phyloP scores from a whole-genome alignment of 2,329 filamentous ascomycete genomes.

The Colletotrichum lupini region DNA sequence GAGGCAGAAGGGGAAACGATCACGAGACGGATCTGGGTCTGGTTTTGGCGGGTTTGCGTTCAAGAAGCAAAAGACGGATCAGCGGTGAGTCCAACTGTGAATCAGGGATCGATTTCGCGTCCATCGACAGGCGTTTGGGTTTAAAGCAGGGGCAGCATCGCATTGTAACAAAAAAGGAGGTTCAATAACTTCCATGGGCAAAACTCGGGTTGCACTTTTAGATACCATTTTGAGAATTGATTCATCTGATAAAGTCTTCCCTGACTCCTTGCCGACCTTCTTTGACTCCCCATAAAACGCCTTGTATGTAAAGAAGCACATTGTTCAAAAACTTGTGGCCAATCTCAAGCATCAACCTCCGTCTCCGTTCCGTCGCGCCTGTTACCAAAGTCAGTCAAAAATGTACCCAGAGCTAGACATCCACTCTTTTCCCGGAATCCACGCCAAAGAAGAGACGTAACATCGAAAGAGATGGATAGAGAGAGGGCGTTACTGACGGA shows the following conservation, averaged over 20 bases:
- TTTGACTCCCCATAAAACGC: conserved; percentile 41
- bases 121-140: conserved; percentile 21
- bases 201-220: conserved; percentile 31
- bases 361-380: conserved; percentile 68
- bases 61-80: conserved; percentile 62
- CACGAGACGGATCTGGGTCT: conserved; percentile 52
- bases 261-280: conserved; percentile 23
- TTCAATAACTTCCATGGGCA: neutral
- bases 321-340: neutral
- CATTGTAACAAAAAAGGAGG: neutral
- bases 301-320: conserved; percentile 36
- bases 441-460: neutral
- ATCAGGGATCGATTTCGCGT: neutral
- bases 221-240: conserved; percentile 43
- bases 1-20: conserved; percentile 76
- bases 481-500: conserved; percentile 61
- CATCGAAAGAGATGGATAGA: neutral
- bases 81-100: neutral
- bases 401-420: too few relatives aligned
- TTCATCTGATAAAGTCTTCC: conserved; percentile 25
- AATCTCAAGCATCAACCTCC: conserved; percentile 55
- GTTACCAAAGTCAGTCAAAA: conserved; percentile 28
- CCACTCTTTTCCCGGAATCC: neutral
- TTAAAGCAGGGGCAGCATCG: neutral
- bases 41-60: conserved; percentile 58